Evolutionary conservation across 306 rosid species (phyloP).

Genomic region (Ormosia emarginata): DNA sequence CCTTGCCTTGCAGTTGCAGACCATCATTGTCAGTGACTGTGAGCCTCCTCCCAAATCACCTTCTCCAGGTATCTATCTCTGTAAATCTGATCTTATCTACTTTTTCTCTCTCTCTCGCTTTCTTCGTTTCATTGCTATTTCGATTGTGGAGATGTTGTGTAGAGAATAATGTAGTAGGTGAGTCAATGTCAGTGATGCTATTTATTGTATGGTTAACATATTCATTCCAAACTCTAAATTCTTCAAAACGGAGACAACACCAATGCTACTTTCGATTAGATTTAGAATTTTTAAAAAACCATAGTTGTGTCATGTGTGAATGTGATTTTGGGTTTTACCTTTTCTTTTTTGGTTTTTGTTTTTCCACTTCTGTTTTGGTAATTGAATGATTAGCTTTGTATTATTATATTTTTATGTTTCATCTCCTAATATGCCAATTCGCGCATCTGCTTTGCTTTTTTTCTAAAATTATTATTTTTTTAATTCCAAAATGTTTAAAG

Average conservation of each 20-base stretch:
- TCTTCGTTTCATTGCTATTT: neutral
- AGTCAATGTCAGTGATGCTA: constrained; percentile 20
- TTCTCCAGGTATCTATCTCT: constrained; percentile 48
- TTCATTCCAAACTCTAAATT: constrained; percentile 30
- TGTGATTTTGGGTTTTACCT: neutral
- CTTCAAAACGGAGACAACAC: neutral
- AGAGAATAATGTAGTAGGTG: constrained; percentile 5
- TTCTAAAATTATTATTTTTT: too few species aligned
- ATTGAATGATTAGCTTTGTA: constrained; percentile 11
- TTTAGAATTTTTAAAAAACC: neutral
- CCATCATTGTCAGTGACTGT: too few species aligned
- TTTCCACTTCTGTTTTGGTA: neutral
- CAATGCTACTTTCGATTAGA: constrained; percentile 10
- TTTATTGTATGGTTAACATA: constrained; percentile 30
- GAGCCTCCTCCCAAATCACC: constrained; percentile 80
- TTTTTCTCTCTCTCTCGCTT: constrained; percentile 16
- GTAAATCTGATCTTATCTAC: constrained; percentile 64
- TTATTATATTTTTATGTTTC: too few species aligned
- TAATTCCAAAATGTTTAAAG: too few species aligned
- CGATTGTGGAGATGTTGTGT: neutral
- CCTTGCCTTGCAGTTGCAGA: too few species aligned
- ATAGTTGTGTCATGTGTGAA: neutral
- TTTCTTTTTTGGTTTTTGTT: neutral
- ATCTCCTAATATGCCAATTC: too few species aligned
- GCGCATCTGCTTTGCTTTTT: too few species aligned